phyloP scores from a whole-genome alignment of 2,329 filamentous ascomycete species.

The Ophiostoma novo-ulmi region DNA sequence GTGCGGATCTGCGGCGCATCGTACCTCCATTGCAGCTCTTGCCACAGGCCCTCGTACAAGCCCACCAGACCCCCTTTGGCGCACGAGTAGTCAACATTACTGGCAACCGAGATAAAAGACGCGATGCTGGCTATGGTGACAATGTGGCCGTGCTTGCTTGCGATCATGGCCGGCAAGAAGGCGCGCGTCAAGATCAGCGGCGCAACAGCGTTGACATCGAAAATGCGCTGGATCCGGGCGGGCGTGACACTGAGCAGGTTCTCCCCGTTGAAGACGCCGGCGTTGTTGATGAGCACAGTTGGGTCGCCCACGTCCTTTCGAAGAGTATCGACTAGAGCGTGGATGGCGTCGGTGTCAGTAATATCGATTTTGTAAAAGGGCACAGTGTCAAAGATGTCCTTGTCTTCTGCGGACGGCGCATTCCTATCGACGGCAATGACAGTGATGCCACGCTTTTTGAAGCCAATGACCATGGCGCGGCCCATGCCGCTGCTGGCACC shows the following conservation, averaged over 20 bases:
- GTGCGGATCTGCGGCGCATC: constrained; percentile 60
- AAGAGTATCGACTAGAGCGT: background rate
- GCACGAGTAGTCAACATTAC: constrained; percentile 56
- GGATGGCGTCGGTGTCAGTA: constrained; percentile 15
- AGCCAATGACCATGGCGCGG: constrained; percentile 55
- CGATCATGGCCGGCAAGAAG: constrained; percentile 62
- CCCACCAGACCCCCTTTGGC: constrained; percentile 61
- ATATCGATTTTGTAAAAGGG: constrained; percentile 4
- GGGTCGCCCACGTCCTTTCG: constrained; percentile 33
- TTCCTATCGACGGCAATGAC: constrained; percentile 64
- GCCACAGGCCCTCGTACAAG: constrained; percentile 62
- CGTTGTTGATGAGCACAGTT: constrained; percentile 68
- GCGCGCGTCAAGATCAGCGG: constrained; percentile 58
- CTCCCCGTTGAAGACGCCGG: constrained; percentile 57
- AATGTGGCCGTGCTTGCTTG: constrained; percentile 63
- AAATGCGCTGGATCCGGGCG: constrained; percentile 50
- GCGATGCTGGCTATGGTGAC: constrained; percentile 65
- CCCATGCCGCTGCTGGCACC: constrained; percentile 73
- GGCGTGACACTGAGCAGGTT: constrained; percentile 51
- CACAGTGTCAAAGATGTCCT: background rate
- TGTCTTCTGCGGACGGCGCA: constrained; percentile 49
- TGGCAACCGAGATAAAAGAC: constrained; percentile 54
- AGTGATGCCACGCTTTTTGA: constrained; percentile 61
- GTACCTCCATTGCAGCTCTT: constrained; percentile 56
- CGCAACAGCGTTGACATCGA: constrained; percentile 61